These are phyloP conservation scores for Colletotrichum sp. DNA, from an alignment of 2,329 filamentous ascomycete species.

Conservation along the genomic window DNA sequence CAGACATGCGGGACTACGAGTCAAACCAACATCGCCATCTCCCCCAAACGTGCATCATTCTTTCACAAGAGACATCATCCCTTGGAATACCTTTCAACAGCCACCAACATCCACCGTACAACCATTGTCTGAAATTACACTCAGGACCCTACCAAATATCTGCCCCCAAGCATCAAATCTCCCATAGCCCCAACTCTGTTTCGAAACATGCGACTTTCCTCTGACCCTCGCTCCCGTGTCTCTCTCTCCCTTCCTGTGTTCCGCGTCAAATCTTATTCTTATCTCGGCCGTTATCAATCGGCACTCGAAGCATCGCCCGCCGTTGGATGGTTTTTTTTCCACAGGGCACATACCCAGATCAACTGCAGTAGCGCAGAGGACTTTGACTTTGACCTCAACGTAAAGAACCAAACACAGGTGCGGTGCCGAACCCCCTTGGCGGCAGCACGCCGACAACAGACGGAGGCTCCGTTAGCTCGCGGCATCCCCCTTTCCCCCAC, in stretches of 20 bases:
- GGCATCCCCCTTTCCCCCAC: neutral
- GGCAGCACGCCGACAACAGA: neutral
- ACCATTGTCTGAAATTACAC: neutral
- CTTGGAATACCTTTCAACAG: neutral
- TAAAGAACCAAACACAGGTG: neutral
- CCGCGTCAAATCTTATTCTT: neutral
- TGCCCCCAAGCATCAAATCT: neutral
- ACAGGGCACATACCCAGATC: too few species aligned
- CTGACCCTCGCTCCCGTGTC: neutral
- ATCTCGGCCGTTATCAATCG: neutral
- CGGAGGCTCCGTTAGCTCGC: neutral
- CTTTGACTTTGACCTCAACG: neutral
- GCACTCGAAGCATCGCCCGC: neutral
- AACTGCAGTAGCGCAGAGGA: neutral
- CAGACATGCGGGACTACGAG: neutral
- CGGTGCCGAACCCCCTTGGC: neutral
- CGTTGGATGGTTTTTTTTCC: neutral
- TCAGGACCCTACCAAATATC: neutral
- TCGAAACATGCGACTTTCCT: conserved; percentile 8
- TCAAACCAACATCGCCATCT: neutral
- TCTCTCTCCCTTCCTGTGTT: neutral
- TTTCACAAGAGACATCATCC: neutral
- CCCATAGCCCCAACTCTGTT: neutral
- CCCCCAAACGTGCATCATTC: neutral
- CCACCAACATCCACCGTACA: neutral